These are phyloP conservation scores for Elymus sibiricus DNA, from an alignment of 176 grass and related monocot genomes.

Conservation along the genomic window DNA sequence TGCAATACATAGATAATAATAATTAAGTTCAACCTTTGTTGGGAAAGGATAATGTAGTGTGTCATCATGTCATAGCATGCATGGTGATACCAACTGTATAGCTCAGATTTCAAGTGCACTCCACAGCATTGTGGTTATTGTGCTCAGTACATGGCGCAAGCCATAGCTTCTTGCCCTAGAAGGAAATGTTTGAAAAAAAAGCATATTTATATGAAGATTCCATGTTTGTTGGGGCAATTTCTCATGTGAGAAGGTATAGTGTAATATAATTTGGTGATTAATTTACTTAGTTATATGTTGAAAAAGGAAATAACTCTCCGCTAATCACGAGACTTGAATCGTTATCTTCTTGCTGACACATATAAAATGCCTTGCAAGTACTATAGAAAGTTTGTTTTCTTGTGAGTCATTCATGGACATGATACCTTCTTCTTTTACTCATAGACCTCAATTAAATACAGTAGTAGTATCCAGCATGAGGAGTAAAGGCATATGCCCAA, in stretches of 20 bases:
- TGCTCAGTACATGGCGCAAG: background rate
- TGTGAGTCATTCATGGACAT: background rate
- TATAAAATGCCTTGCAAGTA: background rate
- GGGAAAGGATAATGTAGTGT: background rate
- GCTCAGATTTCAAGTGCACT: background rate
- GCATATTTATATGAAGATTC: background rate
- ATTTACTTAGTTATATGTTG: no score
- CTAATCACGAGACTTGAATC: no score
- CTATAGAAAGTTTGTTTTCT: background rate
- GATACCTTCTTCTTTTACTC: background rate
- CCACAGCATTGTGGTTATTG: background rate
- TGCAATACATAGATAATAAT: constrained; percentile 31
- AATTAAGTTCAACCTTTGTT: constrained; percentile 7
- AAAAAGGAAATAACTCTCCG: no score
- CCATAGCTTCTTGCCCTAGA: background rate
- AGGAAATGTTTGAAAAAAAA: background rate
- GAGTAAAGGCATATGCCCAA: background rate
- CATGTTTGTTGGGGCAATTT: background rate
- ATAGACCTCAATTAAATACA: constrained; percentile 3
- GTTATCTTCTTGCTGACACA: no score
- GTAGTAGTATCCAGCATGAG: background rate
- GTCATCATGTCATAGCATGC: background rate
- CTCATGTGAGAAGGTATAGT: background rate
- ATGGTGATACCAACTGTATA: background rate
- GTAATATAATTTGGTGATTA: background rate